Conservation (phyloP, 73 alveolate genomes). For the Urostyla sp. region DNA sequence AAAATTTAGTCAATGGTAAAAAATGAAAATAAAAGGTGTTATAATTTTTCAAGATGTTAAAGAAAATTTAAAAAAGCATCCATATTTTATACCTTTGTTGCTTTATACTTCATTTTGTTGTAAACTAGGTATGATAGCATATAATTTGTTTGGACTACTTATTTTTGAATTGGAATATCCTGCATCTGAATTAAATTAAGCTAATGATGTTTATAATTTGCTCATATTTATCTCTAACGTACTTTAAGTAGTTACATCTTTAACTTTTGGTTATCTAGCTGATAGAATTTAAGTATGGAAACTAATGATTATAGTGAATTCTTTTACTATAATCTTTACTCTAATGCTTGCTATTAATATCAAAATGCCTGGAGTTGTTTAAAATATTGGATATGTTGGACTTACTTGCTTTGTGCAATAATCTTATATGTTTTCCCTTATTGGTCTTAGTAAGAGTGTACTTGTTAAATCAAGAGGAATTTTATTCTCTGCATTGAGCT, state of each 20-base stretch:
- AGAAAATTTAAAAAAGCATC: background rate
- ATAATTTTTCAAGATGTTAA: background rate
- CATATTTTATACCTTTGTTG: background rate
- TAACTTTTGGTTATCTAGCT: background rate
- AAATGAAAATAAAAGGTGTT: background rate
- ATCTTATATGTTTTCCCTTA: background rate
- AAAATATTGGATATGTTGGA: background rate
- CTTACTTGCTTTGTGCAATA: background rate
- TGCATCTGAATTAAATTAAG: too few species aligned
- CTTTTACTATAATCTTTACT: too few species aligned
- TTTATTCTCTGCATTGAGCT: background rate
- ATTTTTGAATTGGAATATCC: too few species aligned
- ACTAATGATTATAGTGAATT: too few species aligned
- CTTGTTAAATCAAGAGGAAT: background rate
- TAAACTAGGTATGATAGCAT: background rate
- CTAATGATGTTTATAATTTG: too few species aligned
- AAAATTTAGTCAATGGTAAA: background rate
- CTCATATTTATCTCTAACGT: too few species aligned
- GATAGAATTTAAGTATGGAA: background rate
- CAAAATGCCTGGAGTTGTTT: background rate
- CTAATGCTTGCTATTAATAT: background rate
- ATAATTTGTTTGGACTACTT: too few species aligned
- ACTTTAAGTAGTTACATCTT: too few species aligned
- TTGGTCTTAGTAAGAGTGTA: background rate
- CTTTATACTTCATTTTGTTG: background rate